A percentile compares a stretch with the other conserved stretches of the same genome.
Evolutionary conservation across 768 basidiomycete species (phyloP).

Genomic region (Krasilnikovozyma curviuscula): DNA sequence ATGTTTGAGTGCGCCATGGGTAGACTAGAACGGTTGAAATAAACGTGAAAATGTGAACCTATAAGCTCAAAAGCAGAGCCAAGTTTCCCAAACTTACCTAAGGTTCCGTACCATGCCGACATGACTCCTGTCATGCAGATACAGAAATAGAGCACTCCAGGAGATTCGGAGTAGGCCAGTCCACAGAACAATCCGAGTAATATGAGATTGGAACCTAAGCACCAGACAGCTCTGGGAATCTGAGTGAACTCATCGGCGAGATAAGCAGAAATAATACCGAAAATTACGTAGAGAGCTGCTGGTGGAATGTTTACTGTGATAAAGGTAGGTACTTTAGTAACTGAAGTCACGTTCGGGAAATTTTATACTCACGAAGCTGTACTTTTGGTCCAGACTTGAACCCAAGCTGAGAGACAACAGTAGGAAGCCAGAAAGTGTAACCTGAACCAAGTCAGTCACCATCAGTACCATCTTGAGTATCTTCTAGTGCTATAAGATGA

Average conservation of each 20-base stretch:
- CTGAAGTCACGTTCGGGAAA: constrained; percentile 16
- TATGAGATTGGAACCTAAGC: too few relatives aligned
- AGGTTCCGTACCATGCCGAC: too few relatives aligned
- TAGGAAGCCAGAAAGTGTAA: constrained; percentile 17
- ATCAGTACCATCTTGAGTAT: too few relatives aligned
- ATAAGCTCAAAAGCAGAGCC: too few relatives aligned
- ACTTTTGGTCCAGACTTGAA: constrained; percentile 6
- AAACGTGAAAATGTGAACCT: too few relatives aligned
- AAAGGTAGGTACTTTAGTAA: constrained; percentile 7
- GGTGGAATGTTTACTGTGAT: constrained; percentile 16
- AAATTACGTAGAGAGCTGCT: constrained; percentile 13
- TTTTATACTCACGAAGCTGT: too few relatives aligned
- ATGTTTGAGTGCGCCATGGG: constrained; percentile 13
- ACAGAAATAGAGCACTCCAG: too few relatives aligned
- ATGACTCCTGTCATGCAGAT: too few relatives aligned
- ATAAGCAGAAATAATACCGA: constrained; percentile 9
- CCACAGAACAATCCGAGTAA: too few relatives aligned
- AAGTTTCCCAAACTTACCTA: too few relatives aligned
- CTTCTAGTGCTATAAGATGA: constrained; percentile 7
- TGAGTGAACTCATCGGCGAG: background rate
- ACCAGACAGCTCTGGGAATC: constrained; percentile 6
- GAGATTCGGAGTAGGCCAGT: too few relatives aligned
- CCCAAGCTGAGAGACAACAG: constrained; percentile 16
- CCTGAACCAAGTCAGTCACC: too few relatives aligned
- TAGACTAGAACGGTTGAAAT: constrained; percentile 10